phyloP scores from a whole-genome alignment of 1,284 basidiomycete species.

The Xerocomus nothofagi region DNA sequence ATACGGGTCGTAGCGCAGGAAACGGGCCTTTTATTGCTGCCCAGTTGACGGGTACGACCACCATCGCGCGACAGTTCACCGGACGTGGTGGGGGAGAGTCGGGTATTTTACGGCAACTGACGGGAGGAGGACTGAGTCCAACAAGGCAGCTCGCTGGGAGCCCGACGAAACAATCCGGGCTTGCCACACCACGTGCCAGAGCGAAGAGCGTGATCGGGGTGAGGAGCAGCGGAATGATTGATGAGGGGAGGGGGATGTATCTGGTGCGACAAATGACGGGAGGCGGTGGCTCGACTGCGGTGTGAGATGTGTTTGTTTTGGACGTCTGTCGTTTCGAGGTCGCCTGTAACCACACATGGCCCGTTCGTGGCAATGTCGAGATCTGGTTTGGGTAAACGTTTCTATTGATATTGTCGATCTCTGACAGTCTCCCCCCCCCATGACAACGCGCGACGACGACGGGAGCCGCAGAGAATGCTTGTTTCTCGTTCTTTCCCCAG shows the following conservation, averaged over 20 bases:
- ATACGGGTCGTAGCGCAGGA: conserved; percentile 45
- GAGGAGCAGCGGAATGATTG: conserved; percentile 53
- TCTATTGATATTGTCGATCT: background rate
- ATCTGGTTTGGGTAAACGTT: conserved; percentile 11
- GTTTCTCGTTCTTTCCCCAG: background rate
- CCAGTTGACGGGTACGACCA: conserved; percentile 68
- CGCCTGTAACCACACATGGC: conserved; percentile 22
- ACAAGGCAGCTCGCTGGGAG: conserved; percentile 52
- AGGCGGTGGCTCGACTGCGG: conserved; percentile 32
- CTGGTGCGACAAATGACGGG: conserved; percentile 73
- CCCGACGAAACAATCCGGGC: conserved; percentile 56
- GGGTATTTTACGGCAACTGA: conserved; percentile 57
- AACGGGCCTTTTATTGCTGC: conserved; percentile 39
- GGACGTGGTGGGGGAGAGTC: conserved; percentile 51
- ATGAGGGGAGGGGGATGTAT: conserved; percentile 66
- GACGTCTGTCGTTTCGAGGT: conserved; percentile 6
- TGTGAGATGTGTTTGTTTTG: conserved; percentile 20
- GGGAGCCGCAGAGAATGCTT: background rate
- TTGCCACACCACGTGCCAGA: conserved; percentile 41
- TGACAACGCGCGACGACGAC: conserved; percentile 13
- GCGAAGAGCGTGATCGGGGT: conserved; percentile 67
- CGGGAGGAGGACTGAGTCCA: conserved; percentile 65
- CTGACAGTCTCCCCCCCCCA: conserved; percentile 6
- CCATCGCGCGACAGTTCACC: conserved; percentile 73
- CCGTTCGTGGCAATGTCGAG: conserved; percentile 3